Evolutionary conservation across 176 grass and related monocot species (phyloP).

Genomic region (Hsuehochloa calcarea): DNA sequence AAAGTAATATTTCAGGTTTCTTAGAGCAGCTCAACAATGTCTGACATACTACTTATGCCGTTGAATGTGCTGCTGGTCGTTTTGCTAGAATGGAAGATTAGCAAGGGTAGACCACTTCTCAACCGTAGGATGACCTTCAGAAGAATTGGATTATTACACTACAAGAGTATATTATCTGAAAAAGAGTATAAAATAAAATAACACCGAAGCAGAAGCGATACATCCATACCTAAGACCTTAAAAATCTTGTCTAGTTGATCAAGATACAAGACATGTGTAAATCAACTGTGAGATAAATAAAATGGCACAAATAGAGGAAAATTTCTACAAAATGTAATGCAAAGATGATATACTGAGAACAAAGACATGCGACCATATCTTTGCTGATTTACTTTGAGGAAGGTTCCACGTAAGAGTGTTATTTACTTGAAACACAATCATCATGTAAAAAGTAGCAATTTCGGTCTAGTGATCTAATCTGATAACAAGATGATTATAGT

Average conservation of each 20-base stretch:
- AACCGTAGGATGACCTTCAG: constrained; percentile 86
- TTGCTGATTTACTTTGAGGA: constrained; percentile 1
- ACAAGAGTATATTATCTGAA: not conserved
- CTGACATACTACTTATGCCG: constrained; percentile 82
- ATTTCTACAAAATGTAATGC: not conserved
- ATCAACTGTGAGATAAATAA: constrained; percentile 46
- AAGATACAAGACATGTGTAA: constrained; percentile 59
- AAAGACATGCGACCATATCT: constrained; percentile 9
- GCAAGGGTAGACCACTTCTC: constrained; percentile 96
- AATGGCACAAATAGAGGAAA: constrained; percentile 16
- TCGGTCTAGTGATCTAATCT: constrained; percentile 7
- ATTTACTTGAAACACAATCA: no score
- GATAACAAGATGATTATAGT: constrained; percentile 12
- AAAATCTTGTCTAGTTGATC: constrained; percentile 99
- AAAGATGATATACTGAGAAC: constrained; percentile 5
- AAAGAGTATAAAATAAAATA: constrained; percentile 7
- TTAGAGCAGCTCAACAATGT: constrained; percentile 12
- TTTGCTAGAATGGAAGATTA: constrained; percentile 87
- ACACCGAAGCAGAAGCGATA: constrained; percentile 12
- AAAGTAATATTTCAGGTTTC: not conserved
- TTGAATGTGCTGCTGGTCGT: constrained; percentile 90
- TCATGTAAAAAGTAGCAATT: not conserved
- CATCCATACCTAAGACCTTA: constrained; percentile 89
- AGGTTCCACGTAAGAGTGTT: not conserved
- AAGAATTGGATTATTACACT: constrained; percentile 26